Percentiles rank a stretch among this genome's conserved stretches.
These are phyloP conservation scores for Babesia gibsoni DNA, from an alignment of 169 alveolate genomes.

Conservation along the genomic window DNA sequence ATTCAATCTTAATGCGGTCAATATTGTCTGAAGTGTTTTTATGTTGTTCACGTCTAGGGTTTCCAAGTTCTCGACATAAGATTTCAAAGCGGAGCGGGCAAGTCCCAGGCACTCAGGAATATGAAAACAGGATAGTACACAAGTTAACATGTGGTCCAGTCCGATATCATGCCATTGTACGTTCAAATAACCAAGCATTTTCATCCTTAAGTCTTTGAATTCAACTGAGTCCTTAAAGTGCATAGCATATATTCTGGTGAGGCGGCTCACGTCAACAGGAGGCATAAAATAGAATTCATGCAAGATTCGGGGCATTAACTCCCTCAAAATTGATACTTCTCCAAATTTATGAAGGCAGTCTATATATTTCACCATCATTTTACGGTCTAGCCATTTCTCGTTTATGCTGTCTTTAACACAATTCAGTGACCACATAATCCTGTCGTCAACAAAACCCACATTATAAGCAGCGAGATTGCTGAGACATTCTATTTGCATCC, in stretches of 20 bases:
- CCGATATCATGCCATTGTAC: neutral
- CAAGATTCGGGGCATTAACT: neutral
- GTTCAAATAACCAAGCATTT: neutral
- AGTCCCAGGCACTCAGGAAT: neutral
- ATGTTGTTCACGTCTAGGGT: neutral
- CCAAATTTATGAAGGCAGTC: slow-evolving; percentile 7
- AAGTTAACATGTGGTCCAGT: slow-evolving; percentile 6
- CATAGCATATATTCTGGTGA: neutral
- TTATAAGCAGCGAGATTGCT: neutral
- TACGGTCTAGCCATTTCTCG: neutral
- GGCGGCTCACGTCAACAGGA: neutral
- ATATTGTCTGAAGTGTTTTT: neutral
- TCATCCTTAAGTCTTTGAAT: neutral
- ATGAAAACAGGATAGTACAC: neutral
- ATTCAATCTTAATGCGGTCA: slow-evolving; percentile 8
- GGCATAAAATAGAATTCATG: slow-evolving; percentile 31
- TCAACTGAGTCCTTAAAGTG: neutral
- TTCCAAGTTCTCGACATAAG: neutral
- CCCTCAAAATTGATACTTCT: slow-evolving; percentile 10
- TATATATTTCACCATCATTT: neutral
- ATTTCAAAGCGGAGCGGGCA: neutral
- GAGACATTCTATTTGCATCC: neutral
- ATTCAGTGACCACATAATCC: slow-evolving; percentile 4
- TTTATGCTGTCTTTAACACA: neutral
- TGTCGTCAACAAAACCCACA: slow-evolving; percentile 31